These are phyloP conservation scores for Waltiozyma sp. DNA, from an alignment of 1,139 yeast species.

Conservation along the genomic window DNA sequence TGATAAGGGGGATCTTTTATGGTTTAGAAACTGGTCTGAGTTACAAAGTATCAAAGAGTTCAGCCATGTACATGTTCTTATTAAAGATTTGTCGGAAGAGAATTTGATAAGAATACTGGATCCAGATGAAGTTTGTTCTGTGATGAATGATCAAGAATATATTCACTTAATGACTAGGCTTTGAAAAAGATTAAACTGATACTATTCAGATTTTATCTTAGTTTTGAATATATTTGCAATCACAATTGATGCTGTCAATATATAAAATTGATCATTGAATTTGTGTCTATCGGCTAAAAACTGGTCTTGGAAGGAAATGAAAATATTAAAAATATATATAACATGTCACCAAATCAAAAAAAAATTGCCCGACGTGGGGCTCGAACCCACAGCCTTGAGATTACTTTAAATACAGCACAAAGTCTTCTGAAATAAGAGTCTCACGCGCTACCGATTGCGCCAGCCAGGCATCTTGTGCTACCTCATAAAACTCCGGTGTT, in stretches of 20 bases:
- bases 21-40: slow-evolving; percentile 57
- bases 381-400: slow-evolving; percentile 35
- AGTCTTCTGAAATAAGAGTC: slow-evolving; percentile 22
- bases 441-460: slow-evolving; percentile 38
- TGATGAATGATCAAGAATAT: background rate
- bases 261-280: too few species aligned
- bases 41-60: slow-evolving; percentile 47
- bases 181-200: too few species aligned
- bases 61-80: slow-evolving; percentile 48
- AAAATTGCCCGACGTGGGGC: slow-evolving; percentile 31
- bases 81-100: slow-evolving; percentile 22
- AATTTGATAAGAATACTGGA: background rate
- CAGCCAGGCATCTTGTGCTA: slow-evolving; percentile 26
- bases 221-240: too few species aligned
- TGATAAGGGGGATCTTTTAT: slow-evolving; percentile 29
- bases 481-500: too few species aligned
- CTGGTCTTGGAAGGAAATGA: too few species aligned
- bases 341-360: background rate
- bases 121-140: background rate
- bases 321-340: too few species aligned
- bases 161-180: background rate
- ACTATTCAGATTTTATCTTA: too few species aligned
- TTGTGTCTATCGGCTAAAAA: too few species aligned
- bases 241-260: too few species aligned
- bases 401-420: slow-evolving; percentile 7